Conservation (phyloP, 2,329 filamentous ascomycete genomes). For the Lachnellula willkommii region DNA sequence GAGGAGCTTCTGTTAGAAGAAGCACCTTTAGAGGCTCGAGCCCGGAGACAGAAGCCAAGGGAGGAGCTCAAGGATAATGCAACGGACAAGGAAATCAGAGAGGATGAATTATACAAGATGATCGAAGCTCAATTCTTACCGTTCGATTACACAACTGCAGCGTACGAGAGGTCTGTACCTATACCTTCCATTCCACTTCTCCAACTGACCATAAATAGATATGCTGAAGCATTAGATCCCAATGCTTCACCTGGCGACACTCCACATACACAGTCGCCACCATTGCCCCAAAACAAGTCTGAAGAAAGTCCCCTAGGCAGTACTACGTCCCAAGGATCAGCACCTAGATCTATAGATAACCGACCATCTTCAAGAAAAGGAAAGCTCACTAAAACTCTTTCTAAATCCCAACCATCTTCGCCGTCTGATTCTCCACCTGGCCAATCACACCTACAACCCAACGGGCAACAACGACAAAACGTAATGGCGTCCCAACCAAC, state of each 20-base stretch:
- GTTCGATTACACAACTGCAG: conserved; percentile 87
- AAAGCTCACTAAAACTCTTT: conserved; percentile 24
- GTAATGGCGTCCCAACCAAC: conserved; percentile 2
- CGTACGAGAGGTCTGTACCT: conserved; percentile 62
- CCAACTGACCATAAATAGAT: conserved; percentile 25
- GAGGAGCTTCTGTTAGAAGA: conserved; percentile 93
- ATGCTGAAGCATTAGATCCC: conserved; percentile 30
- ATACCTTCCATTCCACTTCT: conserved; percentile 5
- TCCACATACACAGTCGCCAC: conserved; percentile 3
- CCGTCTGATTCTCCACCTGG: conserved; percentile 26
- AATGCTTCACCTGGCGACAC: conserved; percentile 15
- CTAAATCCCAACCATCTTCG: conserved; percentile 25
- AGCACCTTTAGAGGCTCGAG: conserved; percentile 86
- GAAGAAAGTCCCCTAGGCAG: background rate
- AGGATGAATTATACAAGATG: conserved; percentile 88
- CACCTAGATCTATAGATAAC: conserved; percentile 12
- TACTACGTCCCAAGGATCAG: conserved; percentile 5
- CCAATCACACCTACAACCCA: conserved; percentile 18
- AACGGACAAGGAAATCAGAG: conserved; percentile 87
- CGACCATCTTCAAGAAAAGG: conserved; percentile 18
- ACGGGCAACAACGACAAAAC: conserved; percentile 8
- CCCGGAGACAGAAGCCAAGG: conserved; percentile 86
- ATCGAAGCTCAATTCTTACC: conserved; percentile 92
- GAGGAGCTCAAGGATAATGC: conserved; percentile 91
- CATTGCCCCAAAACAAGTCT: background rate